Percentiles rank a stretch among this genome's conserved stretches.
phyloP scores from a whole-genome alignment of 148 eudicot species.

The Gaultheria prostrata region DNA sequence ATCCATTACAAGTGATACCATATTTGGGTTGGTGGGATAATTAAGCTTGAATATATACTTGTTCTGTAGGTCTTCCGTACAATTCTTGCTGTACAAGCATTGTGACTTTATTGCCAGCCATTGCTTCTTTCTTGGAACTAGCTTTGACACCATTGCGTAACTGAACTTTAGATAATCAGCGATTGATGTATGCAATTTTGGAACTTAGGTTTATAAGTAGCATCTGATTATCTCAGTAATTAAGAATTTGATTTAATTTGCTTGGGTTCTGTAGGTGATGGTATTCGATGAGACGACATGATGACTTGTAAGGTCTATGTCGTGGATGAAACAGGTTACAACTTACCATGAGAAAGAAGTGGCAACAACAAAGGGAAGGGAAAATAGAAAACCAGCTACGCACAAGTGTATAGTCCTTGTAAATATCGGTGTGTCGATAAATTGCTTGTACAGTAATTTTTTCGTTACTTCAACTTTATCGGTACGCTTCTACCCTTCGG shows the following conservation, averaged over 20 bases:
- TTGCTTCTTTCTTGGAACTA: background rate
- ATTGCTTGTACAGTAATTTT: background rate
- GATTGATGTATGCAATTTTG: background rate
- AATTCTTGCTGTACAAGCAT: background rate
- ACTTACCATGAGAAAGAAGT: background rate
- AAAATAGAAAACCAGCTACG: background rate
- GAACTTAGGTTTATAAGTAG: background rate
- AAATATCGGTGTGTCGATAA: background rate
- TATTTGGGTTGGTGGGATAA: background rate
- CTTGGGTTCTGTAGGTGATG: slow-evolving; percentile 56
- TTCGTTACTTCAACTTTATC: background rate
- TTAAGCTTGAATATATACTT: background rate
- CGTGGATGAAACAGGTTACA: slow-evolving; percentile 22
- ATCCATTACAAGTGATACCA: background rate
- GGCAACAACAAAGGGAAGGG: background rate
- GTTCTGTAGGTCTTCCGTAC: background rate
- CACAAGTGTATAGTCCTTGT: background rate
- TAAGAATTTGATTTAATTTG: background rate
- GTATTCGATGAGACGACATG: slow-evolving; percentile 66
- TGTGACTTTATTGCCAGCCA: background rate
- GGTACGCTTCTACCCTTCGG: background rate
- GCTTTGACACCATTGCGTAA: background rate
- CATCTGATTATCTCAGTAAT: background rate
- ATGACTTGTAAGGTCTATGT: slow-evolving; percentile 12
- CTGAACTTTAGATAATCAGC: background rate